Conservation (phyloP, 257 asterid genomes). For the Henckelia pumila region DNA sequence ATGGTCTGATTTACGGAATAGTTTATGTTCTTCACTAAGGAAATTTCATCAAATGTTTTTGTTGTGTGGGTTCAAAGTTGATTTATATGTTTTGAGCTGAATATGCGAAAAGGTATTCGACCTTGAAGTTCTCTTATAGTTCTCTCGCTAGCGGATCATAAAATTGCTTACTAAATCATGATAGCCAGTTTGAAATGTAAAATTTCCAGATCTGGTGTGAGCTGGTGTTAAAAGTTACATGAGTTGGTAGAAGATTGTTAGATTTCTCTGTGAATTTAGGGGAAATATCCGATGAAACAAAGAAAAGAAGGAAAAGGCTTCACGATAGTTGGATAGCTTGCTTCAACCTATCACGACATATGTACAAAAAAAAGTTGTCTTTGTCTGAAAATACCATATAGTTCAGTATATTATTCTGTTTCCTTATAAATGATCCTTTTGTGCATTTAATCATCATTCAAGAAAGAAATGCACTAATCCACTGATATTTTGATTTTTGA, state of each 20-base stretch:
- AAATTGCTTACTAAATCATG: background rate
- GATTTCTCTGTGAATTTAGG: background rate
- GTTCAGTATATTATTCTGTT: no score
- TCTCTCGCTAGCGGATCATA: background rate
- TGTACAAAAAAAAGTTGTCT: background rate
- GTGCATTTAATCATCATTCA: background rate
- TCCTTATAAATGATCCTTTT: background rate
- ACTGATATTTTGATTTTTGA: background rate
- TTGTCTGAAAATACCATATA: background rate
- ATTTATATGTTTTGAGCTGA: background rate
- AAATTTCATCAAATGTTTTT: background rate
- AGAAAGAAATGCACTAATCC: background rate
- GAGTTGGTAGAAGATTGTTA: background rate
- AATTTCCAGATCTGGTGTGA: constrained; percentile 1
- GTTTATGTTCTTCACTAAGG: background rate
- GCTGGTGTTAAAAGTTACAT: background rate
- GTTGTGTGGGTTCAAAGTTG: background rate
- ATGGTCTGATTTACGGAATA: background rate
- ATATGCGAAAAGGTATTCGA: background rate
- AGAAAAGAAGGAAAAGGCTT: background rate
- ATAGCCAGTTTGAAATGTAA: background rate
- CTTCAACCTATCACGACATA: background rate
- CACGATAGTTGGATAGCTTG: no score
- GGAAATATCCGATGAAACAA: background rate
- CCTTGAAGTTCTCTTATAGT: background rate